Base-by-base conservation (phyloP, 345 rosid genomes). In the Dimocarpus longan region DNA sequence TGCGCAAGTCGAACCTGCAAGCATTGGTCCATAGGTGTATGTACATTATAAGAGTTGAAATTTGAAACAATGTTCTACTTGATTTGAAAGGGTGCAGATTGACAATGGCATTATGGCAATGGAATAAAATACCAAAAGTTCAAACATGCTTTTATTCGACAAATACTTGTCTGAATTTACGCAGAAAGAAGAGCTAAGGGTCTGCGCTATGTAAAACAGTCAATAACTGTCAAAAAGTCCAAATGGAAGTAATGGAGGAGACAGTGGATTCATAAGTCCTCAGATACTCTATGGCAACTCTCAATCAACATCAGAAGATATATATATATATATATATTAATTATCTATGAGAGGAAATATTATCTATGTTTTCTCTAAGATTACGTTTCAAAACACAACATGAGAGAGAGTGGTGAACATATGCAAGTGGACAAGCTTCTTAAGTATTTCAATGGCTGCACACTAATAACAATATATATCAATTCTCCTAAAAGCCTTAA, bases 1-100 rank as follows among this genome's bases (percentile, higher is more conserved):
- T 96, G 97, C 26, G 98, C 98, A 73, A 96, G 93, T 70, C 97
- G 90, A 80, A 96, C 99, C 99, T 96, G 88, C 83, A 65, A 8
- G 10, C 65, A 57, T n/a, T 11, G 56, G 13, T 42, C 0, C 44
- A 42, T 42, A 8, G 44, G 9, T 5, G 3, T 42, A 5, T 3
- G 56, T 50, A 50, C 56, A 50, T 50, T 50, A 50, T 4, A 50
- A 50, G 56, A 50, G 15, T 13, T 3, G 16, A 16, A 50, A 50
- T 50, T 1, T 13, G 5, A 50, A 50, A 15, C 56, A 50, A 50
- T 50, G 16, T 12, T 50, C 56, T 50, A 12, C 56, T 50, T 50
- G 5, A 50, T 50, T 50, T 50, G 56, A 50, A 50, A 13, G 56
- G 56, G 56, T 50, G 56, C 16, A 13, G 13, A 50, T 50, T 11